These are phyloP conservation scores for Monosporozyma servazzii DNA, from an alignment of 805 yeast genomes.

Conservation along the genomic window DNA sequence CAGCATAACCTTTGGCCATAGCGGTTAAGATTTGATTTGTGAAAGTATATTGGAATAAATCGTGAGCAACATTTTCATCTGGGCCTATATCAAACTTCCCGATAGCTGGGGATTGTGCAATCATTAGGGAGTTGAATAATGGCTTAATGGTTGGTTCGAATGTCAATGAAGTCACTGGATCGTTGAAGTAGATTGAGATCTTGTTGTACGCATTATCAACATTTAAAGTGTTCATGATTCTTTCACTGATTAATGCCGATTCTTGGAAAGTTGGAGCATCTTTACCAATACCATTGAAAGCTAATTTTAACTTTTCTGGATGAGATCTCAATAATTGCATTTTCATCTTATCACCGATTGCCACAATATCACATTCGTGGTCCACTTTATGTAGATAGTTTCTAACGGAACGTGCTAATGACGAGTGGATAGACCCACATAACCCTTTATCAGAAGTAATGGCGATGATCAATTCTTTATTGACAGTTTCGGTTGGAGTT, in stretches of 20 bases:
- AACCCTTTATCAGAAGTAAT: constrained; percentile 96
- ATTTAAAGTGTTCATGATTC: constrained; percentile 49
- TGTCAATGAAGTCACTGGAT: constrained; percentile 77
- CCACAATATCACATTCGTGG: constrained; percentile 67
- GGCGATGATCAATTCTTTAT: constrained; percentile 73
- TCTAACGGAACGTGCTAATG: constrained; percentile 84
- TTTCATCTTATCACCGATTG: constrained; percentile 92
- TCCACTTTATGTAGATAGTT: constrained; percentile 45
- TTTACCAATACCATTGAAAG: constrained; percentile 90
- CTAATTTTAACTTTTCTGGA: constrained; percentile 55
- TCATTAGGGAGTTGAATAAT: constrained; percentile 58
- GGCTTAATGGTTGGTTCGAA: constrained; percentile 74
- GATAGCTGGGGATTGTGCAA: constrained; percentile 78
- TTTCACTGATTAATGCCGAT: constrained; percentile 81
- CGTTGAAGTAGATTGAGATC: constrained; percentile 78
- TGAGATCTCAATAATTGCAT: constrained; percentile 80
- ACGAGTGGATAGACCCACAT: constrained; percentile 97
- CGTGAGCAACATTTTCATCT: constrained; percentile 56
- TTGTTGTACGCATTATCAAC: constrained; percentile 43
- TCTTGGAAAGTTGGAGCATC: constrained; percentile 92
- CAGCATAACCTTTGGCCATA: constrained; percentile 95
- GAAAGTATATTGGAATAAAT: constrained; percentile 75
- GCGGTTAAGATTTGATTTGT: constrained; percentile 87
- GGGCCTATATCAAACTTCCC: constrained; percentile 73
- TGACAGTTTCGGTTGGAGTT: constrained; percentile 12